Evolutionary conservation across 2,329 filamentous ascomycete genomes (phyloP).

Genomic region (Aspergillus pseudoviridinutans): DNA sequence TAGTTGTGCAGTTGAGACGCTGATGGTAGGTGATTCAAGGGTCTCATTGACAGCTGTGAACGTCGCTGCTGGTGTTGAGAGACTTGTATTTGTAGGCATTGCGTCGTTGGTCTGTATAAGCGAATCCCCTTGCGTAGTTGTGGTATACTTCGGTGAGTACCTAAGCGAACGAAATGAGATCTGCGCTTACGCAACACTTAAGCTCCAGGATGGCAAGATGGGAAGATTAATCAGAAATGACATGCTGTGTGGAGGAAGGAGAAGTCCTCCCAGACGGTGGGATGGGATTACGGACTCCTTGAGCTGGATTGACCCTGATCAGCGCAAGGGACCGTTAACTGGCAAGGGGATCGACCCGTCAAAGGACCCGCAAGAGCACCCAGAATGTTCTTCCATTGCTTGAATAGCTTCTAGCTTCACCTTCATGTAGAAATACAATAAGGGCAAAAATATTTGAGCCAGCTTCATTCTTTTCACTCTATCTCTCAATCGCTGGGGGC

Average conservation of each 20-base stretch:
- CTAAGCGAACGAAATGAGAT: neutral
- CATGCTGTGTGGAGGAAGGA: neutral
- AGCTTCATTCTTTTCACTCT: neutral
- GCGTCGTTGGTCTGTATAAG: neutral
- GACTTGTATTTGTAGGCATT: neutral
- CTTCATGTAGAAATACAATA: neutral
- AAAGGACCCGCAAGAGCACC: neutral
- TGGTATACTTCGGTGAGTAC: neutral
- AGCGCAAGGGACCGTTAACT: neutral
- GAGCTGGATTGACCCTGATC: neutral
- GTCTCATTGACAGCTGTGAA: conserved; percentile 22
- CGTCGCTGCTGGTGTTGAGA: conserved; percentile 18
- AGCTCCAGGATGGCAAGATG: too few species aligned
- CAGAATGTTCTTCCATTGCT: neutral
- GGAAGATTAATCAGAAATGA: neutral
- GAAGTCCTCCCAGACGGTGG: neutral
- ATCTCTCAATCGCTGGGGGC: neutral
- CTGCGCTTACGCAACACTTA: too few species aligned
- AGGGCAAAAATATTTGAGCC: neutral
- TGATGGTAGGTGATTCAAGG: conserved; percentile 13
- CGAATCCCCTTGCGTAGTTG: neutral
- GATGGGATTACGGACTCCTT: neutral
- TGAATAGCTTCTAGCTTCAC: neutral
- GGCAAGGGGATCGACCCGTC: neutral
- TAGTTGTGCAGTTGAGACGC: conserved; percentile 9